A percentile compares a stretch with the other conserved stretches of the same genome.
These are phyloP conservation scores for Fusarium piperis DNA, from an alignment of 2,329 filamentous ascomycete genomes.

Conservation along the genomic window DNA sequence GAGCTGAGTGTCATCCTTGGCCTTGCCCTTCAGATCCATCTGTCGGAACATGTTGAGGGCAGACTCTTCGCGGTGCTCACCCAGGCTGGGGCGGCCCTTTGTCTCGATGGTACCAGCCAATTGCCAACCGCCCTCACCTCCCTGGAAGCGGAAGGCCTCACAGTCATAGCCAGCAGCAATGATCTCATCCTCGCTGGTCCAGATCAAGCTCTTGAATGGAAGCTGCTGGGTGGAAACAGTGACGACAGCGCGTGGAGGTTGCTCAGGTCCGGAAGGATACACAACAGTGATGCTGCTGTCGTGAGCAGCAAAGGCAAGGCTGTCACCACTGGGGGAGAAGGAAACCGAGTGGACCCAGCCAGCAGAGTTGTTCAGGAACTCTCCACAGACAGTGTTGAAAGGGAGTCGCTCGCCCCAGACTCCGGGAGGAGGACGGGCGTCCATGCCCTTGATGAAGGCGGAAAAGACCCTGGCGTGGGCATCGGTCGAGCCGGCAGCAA, in stretches of 20 bases:
- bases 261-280: conserved; percentile 90
- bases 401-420: conserved; percentile 95
- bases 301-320: conserved; percentile 93
- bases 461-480: conserved; percentile 96
- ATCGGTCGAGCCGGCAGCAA: conserved; percentile 96
- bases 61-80: conserved; percentile 81
- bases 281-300: conserved; percentile 97
- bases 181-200: conserved; percentile 92
- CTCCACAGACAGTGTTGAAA: conserved; percentile 98
- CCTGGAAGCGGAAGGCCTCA: conserved; percentile 90
- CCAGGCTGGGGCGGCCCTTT: conserved; percentile 70
- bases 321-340: conserved; percentile 92
- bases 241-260: conserved; percentile 89
- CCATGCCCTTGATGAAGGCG: conserved; percentile 94
- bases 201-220: conserved; percentile 91
- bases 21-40: conserved; percentile 97
- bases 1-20: conserved; percentile 90
- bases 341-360: conserved; percentile 95
- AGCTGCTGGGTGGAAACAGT: conserved; percentile 90
- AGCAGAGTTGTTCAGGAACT: conserved; percentile 94
- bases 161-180: conserved; percentile 92
- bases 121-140: conserved; percentile 83
- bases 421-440: conserved; percentile 83
- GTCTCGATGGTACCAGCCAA: conserved; percentile 82
- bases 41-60: conserved; percentile 98